Conservation (phyloP, 2,329 filamentous ascomycete genomes). For the Aspergillus ochraceus region DNA sequence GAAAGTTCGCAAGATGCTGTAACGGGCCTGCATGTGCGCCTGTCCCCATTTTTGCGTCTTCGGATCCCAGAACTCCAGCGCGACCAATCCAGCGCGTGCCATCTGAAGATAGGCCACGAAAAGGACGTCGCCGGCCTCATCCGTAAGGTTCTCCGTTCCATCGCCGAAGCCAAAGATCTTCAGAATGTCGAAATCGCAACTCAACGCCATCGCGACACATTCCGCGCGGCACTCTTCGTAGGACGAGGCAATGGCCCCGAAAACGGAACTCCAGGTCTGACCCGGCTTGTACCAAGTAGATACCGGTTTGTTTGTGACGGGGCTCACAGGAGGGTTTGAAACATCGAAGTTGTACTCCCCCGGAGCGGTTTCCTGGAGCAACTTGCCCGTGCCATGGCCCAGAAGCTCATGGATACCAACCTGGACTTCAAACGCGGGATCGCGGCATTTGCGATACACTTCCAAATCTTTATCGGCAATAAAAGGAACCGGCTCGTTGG, state of each 20-base stretch:
- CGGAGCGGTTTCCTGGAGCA: constrained; percentile 82
- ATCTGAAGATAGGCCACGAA: constrained; percentile 88
- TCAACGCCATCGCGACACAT: constrained; percentile 86
- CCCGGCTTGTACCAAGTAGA: constrained; percentile 90
- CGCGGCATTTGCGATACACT: constrained; percentile 78
- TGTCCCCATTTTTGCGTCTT: constrained; percentile 91
- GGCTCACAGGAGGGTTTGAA: constrained; percentile 76
- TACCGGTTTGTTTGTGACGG: constrained; percentile 74
- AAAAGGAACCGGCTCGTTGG: constrained; percentile 90
- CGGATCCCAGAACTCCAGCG: constrained; percentile 93
- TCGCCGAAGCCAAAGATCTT: constrained; percentile 91
- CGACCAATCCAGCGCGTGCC: constrained; percentile 86
- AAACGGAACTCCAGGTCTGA: constrained; percentile 92
- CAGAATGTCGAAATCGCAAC: constrained; percentile 84
- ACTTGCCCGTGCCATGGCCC: constrained; percentile 89
- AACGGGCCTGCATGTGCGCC: constrained; percentile 86
- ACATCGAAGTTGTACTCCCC: constrained; percentile 88
- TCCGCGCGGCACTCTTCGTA: constrained; percentile 97
- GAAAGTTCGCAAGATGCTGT: constrained; percentile 76
- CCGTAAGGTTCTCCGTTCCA: constrained; percentile 69
- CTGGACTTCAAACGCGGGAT: constrained; percentile 89
- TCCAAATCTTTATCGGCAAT: constrained; percentile 76
- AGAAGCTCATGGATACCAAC: constrained; percentile 90
- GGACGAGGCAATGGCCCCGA: constrained; percentile 79
- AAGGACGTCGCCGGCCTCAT: constrained; percentile 80